Conservation (phyloP, 371 early-diverging fungal species). For the Circinella umbellata region DNA sequence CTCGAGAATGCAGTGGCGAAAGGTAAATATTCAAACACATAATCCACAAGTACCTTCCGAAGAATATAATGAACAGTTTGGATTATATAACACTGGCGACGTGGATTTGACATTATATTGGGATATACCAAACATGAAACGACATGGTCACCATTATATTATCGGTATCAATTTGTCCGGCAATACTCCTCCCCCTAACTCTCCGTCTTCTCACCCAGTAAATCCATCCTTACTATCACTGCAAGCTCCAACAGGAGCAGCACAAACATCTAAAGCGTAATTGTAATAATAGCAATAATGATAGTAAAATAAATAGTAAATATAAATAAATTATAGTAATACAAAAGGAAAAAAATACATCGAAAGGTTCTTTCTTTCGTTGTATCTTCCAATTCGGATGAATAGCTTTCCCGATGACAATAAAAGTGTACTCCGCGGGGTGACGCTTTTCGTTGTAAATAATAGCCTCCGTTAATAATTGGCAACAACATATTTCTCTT, state of each 20-base stretch:
- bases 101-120: slow-evolving; percentile 90
- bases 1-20: slow-evolving; percentile 79
- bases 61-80: slow-evolving; percentile 60
- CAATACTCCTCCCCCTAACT: not conserved
- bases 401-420: not conserved
- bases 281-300: too few species aligned
- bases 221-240: too few species aligned
- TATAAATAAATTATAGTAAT: not conserved
- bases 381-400: too few species aligned
- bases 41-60: slow-evolving; percentile 66
- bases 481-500: too few species aligned
- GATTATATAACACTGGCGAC: slow-evolving; percentile 82
- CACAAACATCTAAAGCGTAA: not conserved
- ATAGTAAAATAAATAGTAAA: not conserved
- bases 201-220: not conserved
- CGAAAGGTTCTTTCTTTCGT: too few species aligned
- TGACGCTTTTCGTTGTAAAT: slow-evolving; percentile 2
- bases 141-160: slow-evolving; percentile 85
- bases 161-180: slow-evolving; percentile 81
- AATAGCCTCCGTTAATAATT: not conserved
- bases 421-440: not conserved
- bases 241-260: too few species aligned
- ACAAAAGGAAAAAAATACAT: not conserved
- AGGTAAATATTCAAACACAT: slow-evolving; percentile 56
- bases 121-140: slow-evolving; percentile 64